Evolutionary conservation across 768 basidiomycete genomes (phyloP).

Genomic region (Thelephora ganbajun): DNA sequence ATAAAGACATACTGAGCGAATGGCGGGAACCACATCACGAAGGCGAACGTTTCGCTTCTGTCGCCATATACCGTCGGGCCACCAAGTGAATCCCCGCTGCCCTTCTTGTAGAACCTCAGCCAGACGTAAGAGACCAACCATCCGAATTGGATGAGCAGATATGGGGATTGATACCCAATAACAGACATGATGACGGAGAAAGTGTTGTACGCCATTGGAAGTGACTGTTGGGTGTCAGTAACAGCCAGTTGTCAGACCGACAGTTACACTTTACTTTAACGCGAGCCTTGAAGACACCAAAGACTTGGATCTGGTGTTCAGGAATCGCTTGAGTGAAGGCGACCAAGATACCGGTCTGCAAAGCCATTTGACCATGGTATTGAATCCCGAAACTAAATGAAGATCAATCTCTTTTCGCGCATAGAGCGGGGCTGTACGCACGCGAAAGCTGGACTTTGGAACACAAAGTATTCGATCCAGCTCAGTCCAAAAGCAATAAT

Average conservation of each 20-base stretch:
- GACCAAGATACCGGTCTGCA: slow-evolving; percentile 81
- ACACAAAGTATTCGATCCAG: slow-evolving; percentile 70
- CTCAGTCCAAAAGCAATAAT: slow-evolving; percentile 79
- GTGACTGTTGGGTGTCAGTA: slow-evolving; percentile 31
- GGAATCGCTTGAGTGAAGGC: slow-evolving; percentile 97
- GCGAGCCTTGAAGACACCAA: slow-evolving; percentile 71
- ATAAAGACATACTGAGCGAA: slow-evolving; percentile 64
- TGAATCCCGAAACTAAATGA: slow-evolving; percentile 65
- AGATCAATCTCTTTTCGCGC: slow-evolving; percentile 1
- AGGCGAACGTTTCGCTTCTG: slow-evolving; percentile 89
- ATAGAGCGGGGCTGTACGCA: slow-evolving; percentile 24
- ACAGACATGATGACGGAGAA: slow-evolving; percentile 78
- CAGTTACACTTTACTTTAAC: slow-evolving; percentile 57
- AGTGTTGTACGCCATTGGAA: slow-evolving; percentile 92
- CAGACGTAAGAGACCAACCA: slow-evolving; percentile 96
- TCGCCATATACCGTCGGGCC: slow-evolving; percentile 76
- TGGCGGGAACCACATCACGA: slow-evolving; percentile 95
- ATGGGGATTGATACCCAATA: slow-evolving; percentile 78
- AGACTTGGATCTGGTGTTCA: slow-evolving; percentile 91
- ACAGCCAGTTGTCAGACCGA: not conserved
- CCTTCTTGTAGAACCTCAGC: slow-evolving; percentile 93
- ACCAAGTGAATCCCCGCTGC: slow-evolving; percentile 44
- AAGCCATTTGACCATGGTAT: slow-evolving; percentile 87
- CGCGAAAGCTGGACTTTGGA: slow-evolving; percentile 70
- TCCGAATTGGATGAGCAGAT: slow-evolving; percentile 95